These are phyloP conservation scores for Diaporthe sp. DNA, from an alignment of 2,329 filamentous ascomycete genomes.

Conservation along the genomic window DNA sequence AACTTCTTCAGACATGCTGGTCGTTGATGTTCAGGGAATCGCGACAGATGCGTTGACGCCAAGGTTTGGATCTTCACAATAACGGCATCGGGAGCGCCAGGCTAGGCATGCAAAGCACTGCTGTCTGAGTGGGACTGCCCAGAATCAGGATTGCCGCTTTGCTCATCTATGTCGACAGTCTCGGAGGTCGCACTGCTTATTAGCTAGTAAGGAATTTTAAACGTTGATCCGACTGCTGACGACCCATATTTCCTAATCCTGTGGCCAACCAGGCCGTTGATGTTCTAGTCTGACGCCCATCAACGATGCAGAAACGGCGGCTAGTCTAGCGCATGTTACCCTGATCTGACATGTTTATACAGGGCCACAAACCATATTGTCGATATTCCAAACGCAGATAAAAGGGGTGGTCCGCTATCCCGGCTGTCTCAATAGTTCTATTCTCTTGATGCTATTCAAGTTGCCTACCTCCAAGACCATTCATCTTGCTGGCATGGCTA, in stretches of 20 bases:
- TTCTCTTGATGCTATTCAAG: not conserved
- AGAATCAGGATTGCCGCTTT: constrained; percentile 12
- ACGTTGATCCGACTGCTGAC: not conserved
- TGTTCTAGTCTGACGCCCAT: not conserved
- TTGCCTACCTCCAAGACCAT: too few species aligned
- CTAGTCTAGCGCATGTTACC: constrained; percentile 19
- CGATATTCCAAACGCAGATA: not conserved
- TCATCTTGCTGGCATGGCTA: not conserved
- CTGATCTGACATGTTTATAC: constrained; percentile 21
- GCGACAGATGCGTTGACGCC: not conserved
- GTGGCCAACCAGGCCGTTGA: constrained; percentile 1
- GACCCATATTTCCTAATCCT: not conserved
- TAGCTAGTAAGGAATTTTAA: not conserved
- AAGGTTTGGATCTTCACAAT: not conserved
- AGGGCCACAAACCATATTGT: not conserved
- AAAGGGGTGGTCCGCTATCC: not conserved
- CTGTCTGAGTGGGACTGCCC: not conserved
- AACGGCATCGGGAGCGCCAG: not conserved
- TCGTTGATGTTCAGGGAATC: not conserved
- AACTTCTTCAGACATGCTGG: not conserved
- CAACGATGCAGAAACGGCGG: constrained; percentile 4
- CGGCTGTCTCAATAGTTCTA: not conserved
- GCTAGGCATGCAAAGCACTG: not conserved
- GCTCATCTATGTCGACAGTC: not conserved
- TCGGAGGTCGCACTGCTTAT: constrained; percentile 8